These are phyloP conservation scores for Venustampulla echinocandica DNA, from an alignment of 495 filamentous ascomycete genomes.

Conservation along the genomic window DNA sequence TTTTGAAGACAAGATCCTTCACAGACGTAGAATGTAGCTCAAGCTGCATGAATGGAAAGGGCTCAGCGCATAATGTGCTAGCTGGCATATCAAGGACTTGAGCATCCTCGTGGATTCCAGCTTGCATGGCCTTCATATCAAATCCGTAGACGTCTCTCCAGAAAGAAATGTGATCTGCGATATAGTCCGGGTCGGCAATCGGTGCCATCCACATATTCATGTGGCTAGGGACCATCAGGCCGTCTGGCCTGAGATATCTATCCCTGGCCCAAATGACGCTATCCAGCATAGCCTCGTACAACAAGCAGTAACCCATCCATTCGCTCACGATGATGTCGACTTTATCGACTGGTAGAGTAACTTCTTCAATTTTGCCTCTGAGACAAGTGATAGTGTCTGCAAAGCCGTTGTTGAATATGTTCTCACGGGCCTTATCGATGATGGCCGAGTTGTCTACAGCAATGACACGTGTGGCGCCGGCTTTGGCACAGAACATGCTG, in stretches of 20 bases:
- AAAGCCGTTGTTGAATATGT: constrained; percentile 80
- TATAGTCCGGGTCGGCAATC: constrained; percentile 79
- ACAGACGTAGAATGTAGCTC: constrained; percentile 47
- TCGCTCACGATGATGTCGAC: constrained; percentile 99
- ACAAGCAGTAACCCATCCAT: constrained; percentile 99
- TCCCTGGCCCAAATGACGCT: constrained; percentile 92
- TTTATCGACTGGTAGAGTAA: constrained; percentile 72
- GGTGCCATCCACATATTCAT: constrained; percentile 83
- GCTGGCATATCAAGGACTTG: constrained; percentile 41
- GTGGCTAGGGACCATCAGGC: constrained; percentile 87
- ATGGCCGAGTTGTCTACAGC: constrained; percentile 97
- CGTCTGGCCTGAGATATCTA: constrained; percentile 73
- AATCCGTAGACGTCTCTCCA: constrained; percentile 99
- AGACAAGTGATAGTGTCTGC: constrained; percentile 77
- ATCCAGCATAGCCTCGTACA: constrained; percentile 98
- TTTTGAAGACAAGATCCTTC: constrained; percentile 49
- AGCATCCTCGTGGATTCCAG: constrained; percentile 51
- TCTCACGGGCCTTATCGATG: constrained; percentile 88
- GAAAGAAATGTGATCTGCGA: constrained; percentile 84
- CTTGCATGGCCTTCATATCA: constrained; percentile 78
- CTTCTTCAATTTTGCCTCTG: constrained; percentile 95
- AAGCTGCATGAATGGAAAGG: constrained; percentile 47
- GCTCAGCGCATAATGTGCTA: constrained; percentile 34
- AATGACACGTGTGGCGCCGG: constrained; percentile 88
- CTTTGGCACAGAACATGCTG: constrained; percentile 87